A percentile compares a stretch with the other conserved stretches of the same genome.
Conservation (phyloP, 1,284 basidiomycete species). For the Ceratobasidium sp. region DNA sequence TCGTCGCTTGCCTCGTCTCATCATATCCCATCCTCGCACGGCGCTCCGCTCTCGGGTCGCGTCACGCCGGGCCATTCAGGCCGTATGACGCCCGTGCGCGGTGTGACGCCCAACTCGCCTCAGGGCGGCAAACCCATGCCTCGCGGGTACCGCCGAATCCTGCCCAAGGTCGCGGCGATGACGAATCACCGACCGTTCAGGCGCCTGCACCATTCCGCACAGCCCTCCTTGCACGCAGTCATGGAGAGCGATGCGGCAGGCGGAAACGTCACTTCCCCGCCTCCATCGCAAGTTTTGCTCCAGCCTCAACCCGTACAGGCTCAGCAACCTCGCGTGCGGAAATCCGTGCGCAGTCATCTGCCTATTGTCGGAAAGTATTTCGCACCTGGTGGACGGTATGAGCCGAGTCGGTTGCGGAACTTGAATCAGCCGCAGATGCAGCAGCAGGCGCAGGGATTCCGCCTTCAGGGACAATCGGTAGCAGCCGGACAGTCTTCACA, state of each 20-base stretch:
- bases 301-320: background rate
- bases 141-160: slow-evolving; percentile 28
- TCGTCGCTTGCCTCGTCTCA: slow-evolving; percentile 24
- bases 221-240: slow-evolving; percentile 31
- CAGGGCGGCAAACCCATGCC: slow-evolving; percentile 23
- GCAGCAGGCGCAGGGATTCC: background rate
- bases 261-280: background rate
- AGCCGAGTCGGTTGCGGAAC: slow-evolving; percentile 38
- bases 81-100: slow-evolving; percentile 27
- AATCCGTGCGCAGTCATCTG: slow-evolving; percentile 11
- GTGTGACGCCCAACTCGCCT: background rate
- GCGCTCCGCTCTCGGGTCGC: slow-evolving; percentile 16
- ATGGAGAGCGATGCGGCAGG: slow-evolving; percentile 33
- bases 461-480: background rate
- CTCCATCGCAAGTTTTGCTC: slow-evolving; percentile 22
- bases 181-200: slow-evolving; percentile 32
- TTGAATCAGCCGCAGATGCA: slow-evolving; percentile 5
- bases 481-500: too few species aligned
- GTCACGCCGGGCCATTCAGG: slow-evolving; percentile 30
- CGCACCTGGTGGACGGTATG: slow-evolving; percentile 28
- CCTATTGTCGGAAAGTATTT: slow-evolving; percentile 40
- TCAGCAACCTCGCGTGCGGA: slow-evolving; percentile 14
- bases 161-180: slow-evolving; percentile 40
- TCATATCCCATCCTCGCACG: slow-evolving; percentile 1
- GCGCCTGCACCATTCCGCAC: slow-evolving; percentile 3